Conservation (phyloP, 331 rosid genomes). For the Quercus lobata region DNA sequence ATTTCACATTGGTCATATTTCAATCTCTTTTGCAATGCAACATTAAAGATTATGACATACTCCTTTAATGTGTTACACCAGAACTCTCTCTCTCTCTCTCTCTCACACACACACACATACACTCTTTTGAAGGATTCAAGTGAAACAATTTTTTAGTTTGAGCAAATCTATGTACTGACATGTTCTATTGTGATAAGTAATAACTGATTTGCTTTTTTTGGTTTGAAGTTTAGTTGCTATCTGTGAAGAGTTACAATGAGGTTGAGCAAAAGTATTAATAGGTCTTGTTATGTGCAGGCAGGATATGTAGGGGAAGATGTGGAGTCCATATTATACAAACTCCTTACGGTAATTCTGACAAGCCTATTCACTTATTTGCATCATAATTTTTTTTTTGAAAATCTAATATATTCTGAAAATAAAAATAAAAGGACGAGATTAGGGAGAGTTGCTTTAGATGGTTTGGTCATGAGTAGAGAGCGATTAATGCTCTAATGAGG, state of each 20-base stretch:
- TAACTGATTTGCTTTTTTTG: not conserved
- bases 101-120: no score
- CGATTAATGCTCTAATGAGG: no score
- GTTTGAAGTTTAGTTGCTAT: not conserved
- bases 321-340: slow-evolving; percentile 90
- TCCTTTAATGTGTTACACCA: no score
- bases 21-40: no score
- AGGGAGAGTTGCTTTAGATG: no score
- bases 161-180: not conserved
- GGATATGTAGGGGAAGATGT: slow-evolving; percentile 99
- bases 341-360: slow-evolving; percentile 58
- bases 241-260: not conserved
- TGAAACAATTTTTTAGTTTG: not conserved
- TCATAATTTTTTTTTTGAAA: not conserved
- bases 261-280: not conserved
- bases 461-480: no score
- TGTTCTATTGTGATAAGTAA: not conserved
- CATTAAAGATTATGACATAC: no score
- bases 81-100: no score
- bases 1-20: not conserved
- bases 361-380: not conserved
- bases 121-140: no score
- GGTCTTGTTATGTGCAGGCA: slow-evolving; percentile 54
- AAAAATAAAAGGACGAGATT: no score
- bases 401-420: not conserved